Conservation (phyloP, 768 basidiomycete species). For the Suillus paluster region DNA sequence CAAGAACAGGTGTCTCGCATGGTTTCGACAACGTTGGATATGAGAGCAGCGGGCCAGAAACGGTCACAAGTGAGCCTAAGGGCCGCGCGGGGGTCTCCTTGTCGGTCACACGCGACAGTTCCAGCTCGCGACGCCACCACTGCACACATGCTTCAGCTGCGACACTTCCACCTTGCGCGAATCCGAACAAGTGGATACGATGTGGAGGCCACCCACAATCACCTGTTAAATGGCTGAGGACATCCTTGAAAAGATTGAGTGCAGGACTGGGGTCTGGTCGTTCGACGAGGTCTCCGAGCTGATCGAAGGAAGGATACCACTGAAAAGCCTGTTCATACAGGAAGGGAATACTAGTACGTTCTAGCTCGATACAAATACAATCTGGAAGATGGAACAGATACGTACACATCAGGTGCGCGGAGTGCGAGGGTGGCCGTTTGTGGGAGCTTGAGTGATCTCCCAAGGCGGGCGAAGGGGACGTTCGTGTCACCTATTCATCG, state of each 20-base stretch:
- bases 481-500: constrained; percentile 74
- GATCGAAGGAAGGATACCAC: constrained; percentile 86
- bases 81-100: constrained; percentile 19
- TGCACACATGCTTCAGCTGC: constrained; percentile 68
- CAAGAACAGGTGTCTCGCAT: constrained; percentile 65
- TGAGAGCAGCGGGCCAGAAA: constrained; percentile 78
- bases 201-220: constrained; percentile 68
- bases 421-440: constrained; percentile 87
- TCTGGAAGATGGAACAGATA: constrained; percentile 10
- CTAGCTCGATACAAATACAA: not conserved
- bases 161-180: constrained; percentile 84
- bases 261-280: constrained; percentile 76
- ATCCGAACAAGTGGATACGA: constrained; percentile 87
- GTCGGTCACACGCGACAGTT: constrained; percentile 8
- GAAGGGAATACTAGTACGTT: constrained; percentile 65
- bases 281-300: constrained; percentile 70
- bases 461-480: constrained; percentile 75
- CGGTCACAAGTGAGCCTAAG: constrained; percentile 68
- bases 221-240: constrained; percentile 59
- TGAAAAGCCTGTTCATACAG: constrained; percentile 81
- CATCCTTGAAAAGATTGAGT: constrained; percentile 55
- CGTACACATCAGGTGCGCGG: constrained; percentile 77
- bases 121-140: constrained; percentile 52
- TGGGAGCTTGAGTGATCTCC: constrained; percentile 75
- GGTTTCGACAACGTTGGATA: constrained; percentile 63